Evolutionary conservation across 2,329 filamentous ascomycete species (phyloP).

Genomic region (Thielaviopsis punctulata): DNA sequence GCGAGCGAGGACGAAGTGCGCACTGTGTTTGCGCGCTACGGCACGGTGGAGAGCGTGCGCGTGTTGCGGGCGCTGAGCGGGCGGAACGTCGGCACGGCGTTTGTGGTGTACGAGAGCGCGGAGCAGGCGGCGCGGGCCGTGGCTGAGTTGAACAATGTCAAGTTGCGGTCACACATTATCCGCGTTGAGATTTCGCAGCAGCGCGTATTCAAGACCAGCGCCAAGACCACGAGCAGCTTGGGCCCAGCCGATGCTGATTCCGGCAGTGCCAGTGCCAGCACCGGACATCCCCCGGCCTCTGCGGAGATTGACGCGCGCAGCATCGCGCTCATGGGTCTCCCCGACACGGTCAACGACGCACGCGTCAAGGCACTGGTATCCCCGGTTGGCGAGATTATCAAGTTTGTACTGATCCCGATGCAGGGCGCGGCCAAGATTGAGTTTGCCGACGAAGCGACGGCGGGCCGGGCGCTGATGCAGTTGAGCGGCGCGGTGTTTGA

Average conservation of each 20-base stretch:
- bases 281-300: conserved; percentile 14
- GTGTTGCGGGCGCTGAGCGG: conserved; percentile 52
- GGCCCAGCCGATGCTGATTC: conserved; percentile 16
- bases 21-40: conserved; percentile 57
- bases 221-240: conserved; percentile 24
- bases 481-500: conserved; percentile 39
- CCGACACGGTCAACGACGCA: conserved; percentile 82
- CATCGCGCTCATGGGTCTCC: conserved; percentile 66
- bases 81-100: conserved; percentile 60
- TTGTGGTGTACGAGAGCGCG: conserved; percentile 57
- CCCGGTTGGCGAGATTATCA: conserved; percentile 51
- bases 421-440: conserved; percentile 79
- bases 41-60: conserved; percentile 54
- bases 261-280: conserved; percentile 18
- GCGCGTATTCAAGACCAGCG: conserved; percentile 37
- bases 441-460: conserved; percentile 50
- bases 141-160: conserved; percentile 50
- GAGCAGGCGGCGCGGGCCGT: conserved; percentile 51
- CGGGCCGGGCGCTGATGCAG: conserved; percentile 51
- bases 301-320: conserved; percentile 43
- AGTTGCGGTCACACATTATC: conserved; percentile 50
- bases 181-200: conserved; percentile 44
- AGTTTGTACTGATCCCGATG: conserved; percentile 62
- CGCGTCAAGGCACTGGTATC: conserved; percentile 60
- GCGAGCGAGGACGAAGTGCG: conserved; percentile 51